Base-by-base conservation (phyloP, 2,329 filamentous ascomycete species). In the Sporothrix humicola region DNA sequence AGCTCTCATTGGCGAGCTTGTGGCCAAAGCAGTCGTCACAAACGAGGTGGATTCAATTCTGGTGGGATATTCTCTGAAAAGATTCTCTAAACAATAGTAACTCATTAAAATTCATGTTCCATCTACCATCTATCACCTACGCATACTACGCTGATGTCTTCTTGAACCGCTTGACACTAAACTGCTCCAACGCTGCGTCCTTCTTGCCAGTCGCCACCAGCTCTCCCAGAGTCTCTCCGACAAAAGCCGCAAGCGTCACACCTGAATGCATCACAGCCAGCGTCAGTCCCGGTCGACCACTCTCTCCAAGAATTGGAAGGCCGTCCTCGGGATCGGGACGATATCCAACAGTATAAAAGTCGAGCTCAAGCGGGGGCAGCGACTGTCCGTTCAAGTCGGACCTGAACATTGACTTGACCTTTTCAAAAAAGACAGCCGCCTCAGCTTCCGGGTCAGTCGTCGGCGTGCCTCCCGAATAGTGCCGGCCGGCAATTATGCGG, bases 181-280 rank as follows among this genome's bases (percentile, higher is more conserved):
- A 65, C 10, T 65, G 59, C 10, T 72, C 73, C 17, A 74, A 63
- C 0, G 50, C 68, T 10, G 61, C 61, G 15, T 76, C 74, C 17
- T 50, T 54, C 26, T 73, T 63, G 20, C 75, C 75, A 1, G 72
- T 71, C 1, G 54, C 70, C 17, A 73, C 74, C 5, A 70, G 59
- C 1, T 56, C 72, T 1, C 74, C 72, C 10, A 75, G 37, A 3
- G 54, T 56, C 61, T 79, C 70, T 3, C 79, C 79, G 0, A 79
- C 78, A 42, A 77, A 56, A 4, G 79, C 77, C 1, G 78, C 76
- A 61, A 78, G 74, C 1, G 78, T 79, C 2, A 80, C 78, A 13
- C 79, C 78, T 0, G 79, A 80, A 73, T 81, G 79, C 80, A 80
- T 81, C 1, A 80, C 79, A 0, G 79, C 80, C 52, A 81, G 70